Conservation (phyloP, 2,329 filamentous ascomycete species). For the Diplodia sapinea region DNA sequence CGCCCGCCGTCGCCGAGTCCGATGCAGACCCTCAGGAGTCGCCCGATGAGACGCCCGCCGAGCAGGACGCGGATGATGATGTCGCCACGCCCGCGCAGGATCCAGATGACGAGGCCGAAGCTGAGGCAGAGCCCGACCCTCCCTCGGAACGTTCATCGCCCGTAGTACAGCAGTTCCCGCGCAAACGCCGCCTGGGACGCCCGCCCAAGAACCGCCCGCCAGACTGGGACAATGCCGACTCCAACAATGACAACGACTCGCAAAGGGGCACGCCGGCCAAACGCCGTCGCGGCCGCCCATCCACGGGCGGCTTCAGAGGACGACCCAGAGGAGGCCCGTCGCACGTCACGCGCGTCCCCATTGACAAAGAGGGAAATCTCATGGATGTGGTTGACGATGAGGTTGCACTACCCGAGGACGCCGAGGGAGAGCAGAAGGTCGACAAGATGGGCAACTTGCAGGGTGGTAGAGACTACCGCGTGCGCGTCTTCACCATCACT, state of each 20-base stretch:
- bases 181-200: slow-evolving; percentile 78
- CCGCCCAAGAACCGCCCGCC: slow-evolving; percentile 84
- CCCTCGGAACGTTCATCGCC: slow-evolving; percentile 52
- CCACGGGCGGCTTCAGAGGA: slow-evolving; percentile 70
- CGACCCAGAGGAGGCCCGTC: slow-evolving; percentile 72
- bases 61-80: slow-evolving; percentile 47
- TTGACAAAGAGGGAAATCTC: slow-evolving; percentile 92
- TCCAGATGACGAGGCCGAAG: slow-evolving; percentile 50
- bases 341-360: slow-evolving; percentile 80
- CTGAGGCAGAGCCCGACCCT: slow-evolving; percentile 49
- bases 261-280: slow-evolving; percentile 57
- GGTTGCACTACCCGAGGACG: slow-evolving; percentile 83
- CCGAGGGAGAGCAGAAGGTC: slow-evolving; percentile 90
- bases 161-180: slow-evolving; percentile 65
- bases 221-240: slow-evolving; percentile 72
- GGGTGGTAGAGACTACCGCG: slow-evolving; percentile 88
- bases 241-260: slow-evolving; percentile 53
- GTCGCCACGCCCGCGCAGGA: slow-evolving; percentile 53
- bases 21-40: slow-evolving; percentile 37
- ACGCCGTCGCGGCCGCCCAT: slow-evolving; percentile 57
- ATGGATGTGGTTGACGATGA: slow-evolving; percentile 92
- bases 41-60: slow-evolving; percentile 42
- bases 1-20: slow-evolving; percentile 37
- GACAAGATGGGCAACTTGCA: slow-evolving; percentile 84
- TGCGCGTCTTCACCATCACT: slow-evolving; percentile 89